phyloP scores from a whole-genome alignment of 805 yeast genomes.

The Blastobotrys peoriensis region DNA sequence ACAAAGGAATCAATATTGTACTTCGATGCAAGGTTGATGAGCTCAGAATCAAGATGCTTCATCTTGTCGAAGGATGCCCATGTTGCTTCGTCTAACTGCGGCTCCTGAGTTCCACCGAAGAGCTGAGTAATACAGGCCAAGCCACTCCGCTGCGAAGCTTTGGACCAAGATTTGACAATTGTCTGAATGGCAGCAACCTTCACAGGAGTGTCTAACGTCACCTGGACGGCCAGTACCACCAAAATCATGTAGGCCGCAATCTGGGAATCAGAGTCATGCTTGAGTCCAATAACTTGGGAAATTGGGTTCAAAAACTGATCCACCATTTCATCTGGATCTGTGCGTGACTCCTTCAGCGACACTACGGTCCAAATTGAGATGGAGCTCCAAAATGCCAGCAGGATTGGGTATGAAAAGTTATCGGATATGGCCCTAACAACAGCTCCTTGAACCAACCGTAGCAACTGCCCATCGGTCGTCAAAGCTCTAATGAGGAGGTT shows the following conservation, averaged over 20 bases:
- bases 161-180: constrained; percentile 42
- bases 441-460: constrained; percentile 58
- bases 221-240: constrained; percentile 69
- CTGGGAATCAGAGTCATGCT: constrained; percentile 50
- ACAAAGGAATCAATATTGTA: constrained; percentile 38
- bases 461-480: constrained; percentile 56
- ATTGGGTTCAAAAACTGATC: constrained; percentile 30
- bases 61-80: constrained; percentile 18
- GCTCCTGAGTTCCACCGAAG: constrained; percentile 18
- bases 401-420: constrained; percentile 56
- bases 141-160: constrained; percentile 26
- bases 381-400: constrained; percentile 74
- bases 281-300: constrained; percentile 26
- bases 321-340: constrained; percentile 29
- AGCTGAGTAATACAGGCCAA: constrained; percentile 31
- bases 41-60: constrained; percentile 19
- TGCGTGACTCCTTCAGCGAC: constrained; percentile 43
- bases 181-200: constrained; percentile 57
- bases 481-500: constrained; percentile 67
- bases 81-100: constrained; percentile 13
- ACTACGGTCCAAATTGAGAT: constrained; percentile 63
- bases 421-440: constrained; percentile 44
- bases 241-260: constrained; percentile 78
- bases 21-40: constrained; percentile 22
- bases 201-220: constrained; percentile 52